Base-by-base conservation (phyloP, 257 asterid genomes). In the Prunella vulgaris region DNA sequence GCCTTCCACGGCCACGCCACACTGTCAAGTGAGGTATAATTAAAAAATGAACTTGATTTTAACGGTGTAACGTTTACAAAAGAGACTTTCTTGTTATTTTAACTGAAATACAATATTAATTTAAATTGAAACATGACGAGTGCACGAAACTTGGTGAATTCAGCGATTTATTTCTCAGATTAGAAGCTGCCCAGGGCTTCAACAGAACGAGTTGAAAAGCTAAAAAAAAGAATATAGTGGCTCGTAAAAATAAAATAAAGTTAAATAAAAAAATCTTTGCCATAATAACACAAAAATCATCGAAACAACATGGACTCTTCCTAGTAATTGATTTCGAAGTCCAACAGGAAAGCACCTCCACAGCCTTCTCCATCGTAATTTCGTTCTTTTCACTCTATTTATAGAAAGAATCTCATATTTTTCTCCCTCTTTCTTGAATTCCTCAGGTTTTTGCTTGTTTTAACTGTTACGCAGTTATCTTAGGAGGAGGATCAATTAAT, bases 401-500 rank as follows among this genome's bases (percentile, higher is more conserved):
- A 71, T 33, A n/a, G 10, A 35, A 30, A 49, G 4, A 17, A 28
- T 14, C 28, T 24, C 17, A 42, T 18, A 13, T 3, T 40, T 27
- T 0, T 32, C 18, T 46, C 17, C 21, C 51, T 54, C 60, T 27
- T 14, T 32, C 24, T 14, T 13, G 49, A 48, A 21, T 33, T 64
- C 27, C 28, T 12, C 59, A 9, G 7, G 24, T 3, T 60, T 49
- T 58, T 35, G 40, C 17, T 69, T 14, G 28, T 32, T 46, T 40
- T 24, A 22, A 62, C n/a, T n/a, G n/a, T n/a, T n/a, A n/a, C n/a
- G 58, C 30, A 30, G 12, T 18, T 22, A 42, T 5, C n/a, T 27
- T 49, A 37, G 62, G 65, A 10, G 25, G 52, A 24, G 18, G 17
- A 35, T 27, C 51, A 5, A 60, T 51, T 73, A 21, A 90, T 90